Conservation (phyloP, 129 eudicot species). For the Logfia minima region DNA sequence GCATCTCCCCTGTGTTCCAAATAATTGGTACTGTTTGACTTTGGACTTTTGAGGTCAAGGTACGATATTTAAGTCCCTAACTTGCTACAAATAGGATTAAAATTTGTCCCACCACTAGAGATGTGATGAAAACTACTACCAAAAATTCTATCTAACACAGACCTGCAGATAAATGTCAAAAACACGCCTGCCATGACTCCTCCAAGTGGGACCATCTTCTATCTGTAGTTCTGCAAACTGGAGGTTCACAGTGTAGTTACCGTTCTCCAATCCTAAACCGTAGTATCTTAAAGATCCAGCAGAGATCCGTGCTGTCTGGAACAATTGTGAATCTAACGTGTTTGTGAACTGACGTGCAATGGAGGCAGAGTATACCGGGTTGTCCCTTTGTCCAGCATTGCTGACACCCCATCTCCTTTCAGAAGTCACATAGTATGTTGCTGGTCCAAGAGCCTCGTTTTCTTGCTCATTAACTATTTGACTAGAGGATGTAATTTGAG, state of each 20-base stretch:
- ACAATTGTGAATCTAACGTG: constrained; percentile 66
- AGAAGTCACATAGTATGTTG: constrained; percentile 46
- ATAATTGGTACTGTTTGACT: background rate
- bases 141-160: background rate
- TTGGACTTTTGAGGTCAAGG: constrained; percentile 8
- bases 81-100: background rate
- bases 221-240: constrained; percentile 70
- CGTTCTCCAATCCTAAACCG: constrained; percentile 85
- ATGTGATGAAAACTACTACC: background rate
- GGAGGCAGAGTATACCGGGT: constrained; percentile 33
- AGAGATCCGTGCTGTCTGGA: constrained; percentile 66
- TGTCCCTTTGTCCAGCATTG: constrained; percentile 59
- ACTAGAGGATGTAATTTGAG: constrained; percentile 41
- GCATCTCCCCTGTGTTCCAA: background rate
- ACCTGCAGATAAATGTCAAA: constrained; percentile 89
- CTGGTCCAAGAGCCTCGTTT: constrained; percentile 60
- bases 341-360: constrained; percentile 45
- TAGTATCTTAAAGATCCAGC: constrained; percentile 87
- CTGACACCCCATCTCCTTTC: constrained; percentile 81
- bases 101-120: background rate
- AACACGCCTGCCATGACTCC: constrained; percentile 70
- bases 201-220: constrained; percentile 47
- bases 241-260: constrained; percentile 63
- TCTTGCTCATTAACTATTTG: constrained; percentile 49
- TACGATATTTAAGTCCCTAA: background rate